Percentiles rank a stretch among this genome's conserved stretches.
phyloP scores from a whole-genome alignment of 129 eudicot genomes.

The Flaveria sonorensis region DNA sequence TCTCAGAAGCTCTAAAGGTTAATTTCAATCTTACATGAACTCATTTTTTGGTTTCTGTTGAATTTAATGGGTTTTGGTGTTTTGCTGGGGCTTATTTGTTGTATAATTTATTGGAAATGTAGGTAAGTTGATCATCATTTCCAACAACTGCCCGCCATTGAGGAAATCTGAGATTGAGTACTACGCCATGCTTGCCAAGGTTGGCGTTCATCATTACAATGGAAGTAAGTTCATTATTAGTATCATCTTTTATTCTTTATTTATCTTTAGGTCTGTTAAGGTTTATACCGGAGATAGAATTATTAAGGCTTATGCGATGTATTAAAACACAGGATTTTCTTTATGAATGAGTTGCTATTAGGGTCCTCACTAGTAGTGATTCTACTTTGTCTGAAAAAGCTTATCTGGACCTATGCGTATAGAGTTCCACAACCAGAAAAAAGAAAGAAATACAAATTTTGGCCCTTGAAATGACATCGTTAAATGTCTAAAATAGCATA shows the following conservation, averaged over 20 bases:
- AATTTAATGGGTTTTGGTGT: neutral
- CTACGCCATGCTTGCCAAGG: conserved; percentile 84
- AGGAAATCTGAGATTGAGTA: conserved; percentile 87
- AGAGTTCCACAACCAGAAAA: neutral
- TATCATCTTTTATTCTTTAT: neutral
- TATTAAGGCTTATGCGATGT: neutral
- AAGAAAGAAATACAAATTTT: neutral
- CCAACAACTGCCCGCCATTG: conserved; percentile 79
- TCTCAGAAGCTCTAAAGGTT: conserved; percentile 64
- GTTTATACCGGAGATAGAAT: neutral
- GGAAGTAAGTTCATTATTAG: conserved; percentile 56
- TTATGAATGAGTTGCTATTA: neutral
- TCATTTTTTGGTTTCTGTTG: neutral
- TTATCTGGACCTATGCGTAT: neutral
- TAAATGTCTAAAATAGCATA: neutral
- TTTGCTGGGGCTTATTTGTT: neutral
- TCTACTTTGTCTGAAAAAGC: neutral
- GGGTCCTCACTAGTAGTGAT: neutral
- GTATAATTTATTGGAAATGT: conserved; percentile 10
- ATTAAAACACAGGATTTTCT: neutral
- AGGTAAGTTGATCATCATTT: conserved; percentile 65
- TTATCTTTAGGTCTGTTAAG: neutral
- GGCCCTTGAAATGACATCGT: neutral
- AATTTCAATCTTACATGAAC: neutral
- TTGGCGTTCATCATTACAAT: conserved; percentile 85